Conservation (phyloP, 2,329 filamentous ascomycete species). For the Diaporthe batatas region DNA sequence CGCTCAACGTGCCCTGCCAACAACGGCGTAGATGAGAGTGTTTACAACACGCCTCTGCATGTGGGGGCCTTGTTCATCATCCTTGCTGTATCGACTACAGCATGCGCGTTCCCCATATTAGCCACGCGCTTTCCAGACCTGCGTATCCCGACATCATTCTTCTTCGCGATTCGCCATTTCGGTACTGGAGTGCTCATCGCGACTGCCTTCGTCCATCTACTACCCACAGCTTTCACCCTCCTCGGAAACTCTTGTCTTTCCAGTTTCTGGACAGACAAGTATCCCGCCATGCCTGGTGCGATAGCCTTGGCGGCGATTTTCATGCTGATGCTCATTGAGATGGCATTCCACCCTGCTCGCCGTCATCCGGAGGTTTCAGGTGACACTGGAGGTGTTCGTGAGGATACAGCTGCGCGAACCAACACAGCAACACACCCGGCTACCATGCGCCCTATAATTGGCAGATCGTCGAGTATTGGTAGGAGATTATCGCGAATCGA, state of each 20-base stretch:
- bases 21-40: conserved; percentile 2
- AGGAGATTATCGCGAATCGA: conserved; percentile 8
- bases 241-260: neutral
- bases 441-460: conserved; percentile 9
- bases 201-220: conserved; percentile 11
- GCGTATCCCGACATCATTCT: neutral
- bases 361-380: neutral
- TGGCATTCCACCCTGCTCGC: conserved; percentile 12
- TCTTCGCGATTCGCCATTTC: conserved; percentile 18
- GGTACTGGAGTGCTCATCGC: conserved; percentile 14
- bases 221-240: conserved; percentile 13
- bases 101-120: conserved; percentile 17
- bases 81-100: conserved; percentile 9
- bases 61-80: conserved; percentile 19
- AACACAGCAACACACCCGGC: neutral
- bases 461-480: conserved; percentile 9
- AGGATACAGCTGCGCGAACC: neutral
- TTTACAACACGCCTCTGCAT: conserved; percentile 7
- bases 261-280: conserved; percentile 6
- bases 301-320: conserved; percentile 8
- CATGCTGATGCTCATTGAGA: conserved; percentile 17
- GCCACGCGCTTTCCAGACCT: neutral
- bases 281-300: conserved; percentile 10
- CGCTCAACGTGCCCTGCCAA: conserved; percentile 17
- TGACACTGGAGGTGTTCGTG: neutral